A percentile compares a stretch with the other conserved stretches of the same genome.
These are phyloP conservation scores for Ganoderma meredithae DNA, from an alignment of 1,284 basidiomycete species.

Conservation along the genomic window DNA sequence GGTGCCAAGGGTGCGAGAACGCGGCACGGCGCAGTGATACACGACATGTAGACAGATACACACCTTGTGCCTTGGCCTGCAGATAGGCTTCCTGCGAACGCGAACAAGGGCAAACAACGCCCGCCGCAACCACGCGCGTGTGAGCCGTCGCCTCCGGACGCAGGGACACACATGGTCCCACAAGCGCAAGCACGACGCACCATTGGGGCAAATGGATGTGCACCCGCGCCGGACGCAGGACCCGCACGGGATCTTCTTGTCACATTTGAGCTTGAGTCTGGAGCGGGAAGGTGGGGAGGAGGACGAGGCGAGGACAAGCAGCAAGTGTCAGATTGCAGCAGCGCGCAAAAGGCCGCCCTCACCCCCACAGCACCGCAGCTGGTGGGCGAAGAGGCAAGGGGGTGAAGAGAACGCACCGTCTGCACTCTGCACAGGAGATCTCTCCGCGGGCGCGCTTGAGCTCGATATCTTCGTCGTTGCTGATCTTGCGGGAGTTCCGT, in stretches of 20 bases:
- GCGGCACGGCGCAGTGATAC: neutral
- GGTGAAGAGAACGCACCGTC: slow-evolving; percentile 53
- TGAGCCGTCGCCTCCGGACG: slow-evolving; percentile 47
- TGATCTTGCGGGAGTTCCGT: slow-evolving; percentile 37
- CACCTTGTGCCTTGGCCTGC: slow-evolving; percentile 44
- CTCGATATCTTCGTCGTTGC: slow-evolving; percentile 50
- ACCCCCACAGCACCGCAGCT: neutral
- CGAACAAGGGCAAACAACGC: slow-evolving; percentile 44
- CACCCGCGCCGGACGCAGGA: slow-evolving; percentile 79
- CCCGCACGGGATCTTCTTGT: slow-evolving; percentile 77
- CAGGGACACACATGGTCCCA: slow-evolving; percentile 11
- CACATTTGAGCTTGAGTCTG: slow-evolving; percentile 80
- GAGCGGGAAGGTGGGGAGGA: neutral
- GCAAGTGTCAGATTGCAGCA: slow-evolving; percentile 1
- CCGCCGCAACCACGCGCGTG: slow-evolving; percentile 49
- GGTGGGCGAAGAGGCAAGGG: neutral
- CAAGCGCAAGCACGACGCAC: slow-evolving; percentile 38
- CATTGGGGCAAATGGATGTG: slow-evolving; percentile 79
- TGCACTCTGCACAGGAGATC: slow-evolving; percentile 76
- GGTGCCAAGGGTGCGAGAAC: slow-evolving; percentile 1
- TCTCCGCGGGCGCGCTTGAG: slow-evolving; percentile 73
- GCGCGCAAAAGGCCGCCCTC: neutral
- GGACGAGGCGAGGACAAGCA: neutral
- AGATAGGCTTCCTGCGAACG: slow-evolving; percentile 48
- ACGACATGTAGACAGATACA: slow-evolving; percentile 4